Evolutionary conservation across 805 yeast species (phyloP), one percentile per base, ranked within the genome.

Genomic region (Candida verbasci): DNA sequence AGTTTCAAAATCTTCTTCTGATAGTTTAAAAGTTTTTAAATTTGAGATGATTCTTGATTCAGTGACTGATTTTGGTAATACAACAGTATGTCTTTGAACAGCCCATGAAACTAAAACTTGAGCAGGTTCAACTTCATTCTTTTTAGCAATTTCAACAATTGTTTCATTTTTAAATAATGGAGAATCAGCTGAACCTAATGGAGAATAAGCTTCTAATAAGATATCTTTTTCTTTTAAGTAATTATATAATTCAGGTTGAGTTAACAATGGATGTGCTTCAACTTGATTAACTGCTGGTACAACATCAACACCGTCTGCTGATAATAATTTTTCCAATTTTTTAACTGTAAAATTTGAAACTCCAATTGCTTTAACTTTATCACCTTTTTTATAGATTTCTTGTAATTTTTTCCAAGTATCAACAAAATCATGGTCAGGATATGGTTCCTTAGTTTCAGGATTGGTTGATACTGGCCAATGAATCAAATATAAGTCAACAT

Each of bases 241-340:
- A 68, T 75, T 85, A 39, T 80, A 67, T 44, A 71, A 71, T 34
- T 89, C 88, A 26, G 35, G 46, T 44, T 52, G 55, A 24, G 53
- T 53, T 35, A 53, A 50, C 30, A 51, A 53, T 29, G 60, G 62
- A 58, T 86, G 94, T 22, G 78, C 61, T 64, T 86, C 95, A 42
- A 84, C 70, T 66, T 86, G 95, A 60, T 80, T 78, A 29, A 69
- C 77, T 11, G 75, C 86, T 4, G 95, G 95, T 22, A 68, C 71
- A 34, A 74, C 55, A 25, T 62, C 72, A 37, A 71, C 73, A 29
- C 66, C 68, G 34, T 74, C 70, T 29, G 61, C 63, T 9, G 58
- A 59, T 35, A 82, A 64, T 40, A 85, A 60, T 34, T 59, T 68
- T 40, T 71, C 45, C 31, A 55, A 41, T 36, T 49, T 53, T 38